Percentiles rank a stretch among this genome's conserved stretches.
phyloP scores from a whole-genome alignment of 768 basidiomycete species.

The Lactarius evosmus region DNA sequence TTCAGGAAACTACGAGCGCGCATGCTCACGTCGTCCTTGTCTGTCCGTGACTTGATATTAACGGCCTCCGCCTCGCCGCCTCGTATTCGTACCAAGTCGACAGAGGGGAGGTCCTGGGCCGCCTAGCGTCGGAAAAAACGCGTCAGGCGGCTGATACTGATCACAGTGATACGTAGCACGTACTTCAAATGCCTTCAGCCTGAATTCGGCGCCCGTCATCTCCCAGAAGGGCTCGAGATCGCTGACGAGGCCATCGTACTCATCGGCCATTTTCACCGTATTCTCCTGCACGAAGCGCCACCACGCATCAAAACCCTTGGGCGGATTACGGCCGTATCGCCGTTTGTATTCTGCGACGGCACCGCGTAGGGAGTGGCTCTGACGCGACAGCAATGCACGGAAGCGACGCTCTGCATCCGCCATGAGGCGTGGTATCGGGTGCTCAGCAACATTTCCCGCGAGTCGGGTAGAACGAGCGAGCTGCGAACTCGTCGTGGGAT shows the following conservation, averaged over 20 bases:
- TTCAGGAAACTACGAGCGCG: conserved; percentile 72
- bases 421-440: conserved; percentile 87
- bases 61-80: conserved; percentile 59
- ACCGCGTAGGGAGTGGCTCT: conserved; percentile 74
- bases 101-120: conserved; percentile 76
- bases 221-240: conserved; percentile 88
- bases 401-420: conserved; percentile 77
- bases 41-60: conserved; percentile 53
- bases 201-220: conserved; percentile 66
- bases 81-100: conserved; percentile 80
- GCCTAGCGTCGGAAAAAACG: conserved; percentile 32
- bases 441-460: conserved; percentile 37
- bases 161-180: conserved; percentile 25
- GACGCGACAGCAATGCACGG: conserved; percentile 58
- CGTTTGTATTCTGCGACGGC: conserved; percentile 81
- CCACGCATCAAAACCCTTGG: conserved; percentile 90
- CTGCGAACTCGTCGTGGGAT: conserved; percentile 28
- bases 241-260: conserved; percentile 75
- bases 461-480: conserved; percentile 31
- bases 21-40: conserved; percentile 68
- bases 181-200: conserved; percentile 60
- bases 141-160: conserved; percentile 5
- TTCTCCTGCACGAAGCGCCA: conserved; percentile 74
- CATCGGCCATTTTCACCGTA: conserved; percentile 78
- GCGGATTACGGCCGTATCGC: conserved; percentile 76